Base-by-base conservation (phyloP, 75 land plant species). In the Pinus albicaulis region DNA sequence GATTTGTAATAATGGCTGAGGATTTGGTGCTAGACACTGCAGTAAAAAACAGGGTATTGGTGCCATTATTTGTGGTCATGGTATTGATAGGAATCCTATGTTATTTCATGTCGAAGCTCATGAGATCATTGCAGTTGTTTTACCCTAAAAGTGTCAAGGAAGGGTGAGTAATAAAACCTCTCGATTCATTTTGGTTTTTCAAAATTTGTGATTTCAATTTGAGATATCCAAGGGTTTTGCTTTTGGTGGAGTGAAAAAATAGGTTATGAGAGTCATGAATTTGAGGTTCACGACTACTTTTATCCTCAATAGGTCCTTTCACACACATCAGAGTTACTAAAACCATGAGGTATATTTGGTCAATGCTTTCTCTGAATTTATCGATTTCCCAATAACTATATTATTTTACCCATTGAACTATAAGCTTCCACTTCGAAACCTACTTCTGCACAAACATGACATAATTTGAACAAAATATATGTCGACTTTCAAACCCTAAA, bases 101-200 rank as follows among this genome's bases (percentile, higher is more conserved):
- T 28, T 88, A 94, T 79, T 96, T 96, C 80, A 98, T 96, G 57
- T 85, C 99, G 78, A 96, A 90, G 86, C 89, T 93, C 82, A 86
- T 94, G 92, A 86, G 86, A 17, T 87, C 98, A 38, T 58, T 77
- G 63, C 94, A 86, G 78, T 64, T 72, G 31, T 97, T 93, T 59
- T 97, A 96, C 78, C 60, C 72, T 63, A 96, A 96, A 79, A 80
- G 87, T 52, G 77, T 96, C 76, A 91, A 83, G 73, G 99, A 96
- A 90, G 93, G 95, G 94, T 90, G 73, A 64, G 86, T 25, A 48
- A 28, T 48, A 59, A 38, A 58, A 17, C 20, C n/a, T 55, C 31
- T 7, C 63, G 6, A 25, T 48, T 70, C 52, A n/a, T 58, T 56
- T 8, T 41, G 65, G 22, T 12, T 38, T 8, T 57, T 17, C 15